Evolutionary conservation across 768 basidiomycete genomes (phyloP).

Genomic region (Amanita polypyramis): DNA sequence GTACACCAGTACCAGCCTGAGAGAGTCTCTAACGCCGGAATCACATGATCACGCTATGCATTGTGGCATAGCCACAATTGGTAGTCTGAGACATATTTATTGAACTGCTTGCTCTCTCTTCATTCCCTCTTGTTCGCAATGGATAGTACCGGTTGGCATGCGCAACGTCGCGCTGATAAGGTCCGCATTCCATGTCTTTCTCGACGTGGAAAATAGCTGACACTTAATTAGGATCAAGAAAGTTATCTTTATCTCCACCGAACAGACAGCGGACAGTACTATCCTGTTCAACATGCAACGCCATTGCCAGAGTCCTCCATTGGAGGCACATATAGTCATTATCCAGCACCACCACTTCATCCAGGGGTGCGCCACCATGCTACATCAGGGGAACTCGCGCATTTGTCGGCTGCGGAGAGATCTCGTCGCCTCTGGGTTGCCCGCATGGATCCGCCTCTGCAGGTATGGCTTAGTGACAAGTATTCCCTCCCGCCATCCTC

Average conservation of each 20-base stretch:
- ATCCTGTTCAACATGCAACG: constrained; percentile 44
- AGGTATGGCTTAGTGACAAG: constrained; percentile 25
- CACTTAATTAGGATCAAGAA: constrained; percentile 22
- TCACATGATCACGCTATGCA: background rate
- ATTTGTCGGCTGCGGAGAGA: constrained; percentile 52
- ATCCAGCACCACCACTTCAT: constrained; percentile 30
- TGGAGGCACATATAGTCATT: constrained; percentile 38
- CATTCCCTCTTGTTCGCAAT: constrained; percentile 23
- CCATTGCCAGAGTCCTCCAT: constrained; percentile 56
- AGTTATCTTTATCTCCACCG: constrained; percentile 17
- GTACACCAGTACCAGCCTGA: constrained; percentile 1
- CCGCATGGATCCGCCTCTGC: constrained; percentile 73
- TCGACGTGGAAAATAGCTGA: constrained; percentile 2
- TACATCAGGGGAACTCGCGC: constrained; percentile 25
- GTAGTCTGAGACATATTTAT: background rate
- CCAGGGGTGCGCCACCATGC: background rate
- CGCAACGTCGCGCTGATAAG: constrained; percentile 49
- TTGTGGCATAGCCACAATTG: background rate
- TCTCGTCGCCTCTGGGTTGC: constrained; percentile 46
- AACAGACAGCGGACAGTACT: constrained; percentile 34
- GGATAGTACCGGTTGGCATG: constrained; percentile 76
- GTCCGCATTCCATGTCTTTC: constrained; percentile 20
- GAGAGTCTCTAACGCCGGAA: too few relatives aligned
- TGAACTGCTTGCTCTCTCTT: background rate
- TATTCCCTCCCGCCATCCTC: background rate